phyloP scores from a whole-genome alignment of 2,329 filamentous ascomycete genomes.

The Pseudogymnoascus sp. region DNA sequence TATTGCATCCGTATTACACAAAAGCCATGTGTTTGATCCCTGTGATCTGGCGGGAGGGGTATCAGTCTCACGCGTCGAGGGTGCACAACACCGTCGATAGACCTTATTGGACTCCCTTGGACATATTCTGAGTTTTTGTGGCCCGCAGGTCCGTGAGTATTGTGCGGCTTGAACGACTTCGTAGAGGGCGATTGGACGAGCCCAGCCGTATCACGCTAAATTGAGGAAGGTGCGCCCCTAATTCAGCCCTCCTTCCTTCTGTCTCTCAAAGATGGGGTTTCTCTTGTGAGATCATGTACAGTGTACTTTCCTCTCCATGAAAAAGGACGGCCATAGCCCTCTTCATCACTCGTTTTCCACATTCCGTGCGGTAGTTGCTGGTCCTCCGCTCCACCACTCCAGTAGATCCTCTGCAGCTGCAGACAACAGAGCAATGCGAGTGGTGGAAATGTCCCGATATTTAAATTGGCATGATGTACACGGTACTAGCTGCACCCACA shows the following conservation, averaged over 20 bases:
- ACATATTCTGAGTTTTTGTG: background rate
- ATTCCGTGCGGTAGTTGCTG: background rate
- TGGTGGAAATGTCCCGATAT: background rate
- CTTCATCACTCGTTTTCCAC: background rate
- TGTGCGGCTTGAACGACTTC: background rate
- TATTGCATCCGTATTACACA: background rate
- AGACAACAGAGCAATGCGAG: background rate
- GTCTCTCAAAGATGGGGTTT: background rate
- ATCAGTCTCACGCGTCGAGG: background rate
- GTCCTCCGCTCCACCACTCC: background rate
- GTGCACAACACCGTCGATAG: background rate
- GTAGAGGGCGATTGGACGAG: background rate
- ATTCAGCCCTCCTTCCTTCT: background rate
- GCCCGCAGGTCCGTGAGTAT: background rate
- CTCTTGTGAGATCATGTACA: background rate
- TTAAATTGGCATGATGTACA: background rate
- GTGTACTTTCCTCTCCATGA: background rate
- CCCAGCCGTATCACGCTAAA: background rate
- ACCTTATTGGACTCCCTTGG: background rate
- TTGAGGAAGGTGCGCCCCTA: background rate
- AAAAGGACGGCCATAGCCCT: background rate
- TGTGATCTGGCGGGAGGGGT: conserved; percentile 2
- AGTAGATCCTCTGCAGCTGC: background rate
- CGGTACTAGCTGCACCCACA: background rate
- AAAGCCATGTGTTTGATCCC: conserved; percentile 4